Evolutionary conservation across 1,139 yeast genomes (phyloP).

Genomic region (Yamadazyma siamensis): DNA sequence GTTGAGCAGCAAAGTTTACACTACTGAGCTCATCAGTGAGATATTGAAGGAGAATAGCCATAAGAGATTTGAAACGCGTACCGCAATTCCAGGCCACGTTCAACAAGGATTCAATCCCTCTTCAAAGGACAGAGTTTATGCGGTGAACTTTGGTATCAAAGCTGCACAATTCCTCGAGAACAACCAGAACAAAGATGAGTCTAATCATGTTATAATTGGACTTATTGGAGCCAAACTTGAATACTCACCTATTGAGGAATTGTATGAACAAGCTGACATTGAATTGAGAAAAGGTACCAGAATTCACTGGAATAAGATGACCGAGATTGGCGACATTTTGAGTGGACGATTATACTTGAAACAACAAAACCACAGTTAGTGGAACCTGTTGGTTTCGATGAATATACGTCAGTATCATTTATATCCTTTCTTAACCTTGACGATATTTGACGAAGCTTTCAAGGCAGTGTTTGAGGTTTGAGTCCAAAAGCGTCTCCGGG

Average conservation of each 20-base stretch:
- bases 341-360: slow-evolving; percentile 42
- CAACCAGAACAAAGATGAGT: slow-evolving; percentile 16
- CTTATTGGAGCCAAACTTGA: slow-evolving; percentile 61
- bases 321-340: slow-evolving; percentile 59
- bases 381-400: no score
- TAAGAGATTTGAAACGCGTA: slow-evolving; percentile 82
- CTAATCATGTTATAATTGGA: slow-evolving; percentile 60
- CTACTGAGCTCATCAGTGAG: slow-evolving; percentile 78
- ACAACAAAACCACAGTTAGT: background rate
- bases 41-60: slow-evolving; percentile 76
- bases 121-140: slow-evolving; percentile 71
- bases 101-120: slow-evolving; percentile 83
- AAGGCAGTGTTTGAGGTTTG: no score
- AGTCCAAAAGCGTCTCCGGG: no score
- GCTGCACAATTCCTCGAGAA: slow-evolving; percentile 69
- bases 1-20: slow-evolving; percentile 75
- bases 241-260: slow-evolving; percentile 51
- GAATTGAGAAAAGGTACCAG: slow-evolving; percentile 61
- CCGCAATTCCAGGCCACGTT: slow-evolving; percentile 96
- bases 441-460: no score
- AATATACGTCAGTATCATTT: no score
- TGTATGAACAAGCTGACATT: slow-evolving; percentile 63
- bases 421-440: no score
- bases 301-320: slow-evolving; percentile 65
- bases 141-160: slow-evolving; percentile 65